A percentile compares a stretch with the other conserved stretches of the same genome.
Evolutionary conservation across 441 rosid genomes (phyloP).

Genomic region (Gossypium davidsonii): DNA sequence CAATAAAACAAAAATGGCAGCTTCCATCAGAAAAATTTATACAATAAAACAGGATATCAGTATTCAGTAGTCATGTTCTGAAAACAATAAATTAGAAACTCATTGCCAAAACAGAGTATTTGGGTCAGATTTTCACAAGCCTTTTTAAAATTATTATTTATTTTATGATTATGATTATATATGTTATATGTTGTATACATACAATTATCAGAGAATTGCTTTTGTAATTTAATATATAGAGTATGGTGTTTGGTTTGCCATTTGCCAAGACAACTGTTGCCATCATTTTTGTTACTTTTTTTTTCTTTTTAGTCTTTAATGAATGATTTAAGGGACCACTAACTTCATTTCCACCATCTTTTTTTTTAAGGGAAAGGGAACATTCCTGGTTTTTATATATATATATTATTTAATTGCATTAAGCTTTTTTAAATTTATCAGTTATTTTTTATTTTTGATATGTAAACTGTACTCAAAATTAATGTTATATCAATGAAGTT

Average conservation of each 20-base stretch:
- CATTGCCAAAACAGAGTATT: neutral
- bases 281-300: neutral
- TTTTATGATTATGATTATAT: neutral
- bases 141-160: neutral
- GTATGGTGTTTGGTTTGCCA: neutral
- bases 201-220: too few species aligned
- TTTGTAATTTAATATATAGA: too few species aligned
- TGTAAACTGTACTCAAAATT: too few species aligned
- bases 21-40: neutral
- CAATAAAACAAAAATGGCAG: neutral
- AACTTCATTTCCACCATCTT: neutral
- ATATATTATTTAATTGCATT: too few species aligned
- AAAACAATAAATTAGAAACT: neutral
- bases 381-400: neutral
- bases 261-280: neutral
- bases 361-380: neutral
- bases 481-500: too few species aligned
- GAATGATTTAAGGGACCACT: slow-evolving; percentile 14
- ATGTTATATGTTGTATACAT: neutral
- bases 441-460: too few species aligned
- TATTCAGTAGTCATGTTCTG: neutral
- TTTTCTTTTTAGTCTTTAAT: neutral
- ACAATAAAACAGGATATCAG: neutral
- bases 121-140: slow-evolving; percentile 2
- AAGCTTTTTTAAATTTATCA: too few species aligned